Conservation (phyloP, 2,329 filamentous ascomycete genomes). For the Paracoccidioides lutzii region DNA sequence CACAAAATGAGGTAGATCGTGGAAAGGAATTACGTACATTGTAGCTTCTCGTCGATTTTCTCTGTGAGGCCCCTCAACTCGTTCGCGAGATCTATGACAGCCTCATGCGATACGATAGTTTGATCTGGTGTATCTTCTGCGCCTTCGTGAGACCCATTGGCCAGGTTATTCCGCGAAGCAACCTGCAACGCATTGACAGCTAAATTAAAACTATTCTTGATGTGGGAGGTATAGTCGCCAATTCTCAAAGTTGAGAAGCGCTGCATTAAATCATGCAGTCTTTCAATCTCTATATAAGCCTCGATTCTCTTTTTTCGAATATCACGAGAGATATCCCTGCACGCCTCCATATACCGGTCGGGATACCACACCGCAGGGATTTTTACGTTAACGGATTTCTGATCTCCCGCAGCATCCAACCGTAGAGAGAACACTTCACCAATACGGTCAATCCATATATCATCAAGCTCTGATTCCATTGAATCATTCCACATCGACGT, state of each 20-base stretch:
- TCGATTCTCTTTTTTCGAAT: conserved; percentile 32
- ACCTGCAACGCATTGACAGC: conserved; percentile 21
- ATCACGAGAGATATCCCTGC: conserved; percentile 34
- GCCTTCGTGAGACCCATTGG: conserved; percentile 10
- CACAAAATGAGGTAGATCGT: neutral
- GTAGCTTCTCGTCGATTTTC: conserved; percentile 30
- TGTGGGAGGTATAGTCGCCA: conserved; percentile 14
- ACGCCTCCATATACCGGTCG: conserved; percentile 47
- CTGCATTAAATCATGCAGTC: conserved; percentile 20
- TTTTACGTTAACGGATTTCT: conserved; percentile 32
- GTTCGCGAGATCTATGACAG: conserved; percentile 17
- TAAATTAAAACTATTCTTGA: conserved; percentile 24
- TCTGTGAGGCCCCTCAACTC: conserved; percentile 26
- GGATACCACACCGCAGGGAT: conserved; percentile 44
- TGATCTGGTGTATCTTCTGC: conserved; percentile 14
- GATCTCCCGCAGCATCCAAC: conserved; percentile 20
- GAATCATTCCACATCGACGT: conserved; percentile 36
- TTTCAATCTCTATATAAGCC: conserved; percentile 21
- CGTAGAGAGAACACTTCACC: conserved; percentile 45
- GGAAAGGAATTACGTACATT: conserved; percentile 18
- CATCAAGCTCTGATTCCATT: conserved; percentile 27
- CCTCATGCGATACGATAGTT: conserved; percentile 5
- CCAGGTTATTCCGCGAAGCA: conserved; percentile 13
- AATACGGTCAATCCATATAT: conserved; percentile 36
- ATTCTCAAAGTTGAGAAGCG: conserved; percentile 19